Evolutionary conservation across 768 basidiomycete genomes (phyloP).

Genomic region (Nidula microcarpa): DNA sequence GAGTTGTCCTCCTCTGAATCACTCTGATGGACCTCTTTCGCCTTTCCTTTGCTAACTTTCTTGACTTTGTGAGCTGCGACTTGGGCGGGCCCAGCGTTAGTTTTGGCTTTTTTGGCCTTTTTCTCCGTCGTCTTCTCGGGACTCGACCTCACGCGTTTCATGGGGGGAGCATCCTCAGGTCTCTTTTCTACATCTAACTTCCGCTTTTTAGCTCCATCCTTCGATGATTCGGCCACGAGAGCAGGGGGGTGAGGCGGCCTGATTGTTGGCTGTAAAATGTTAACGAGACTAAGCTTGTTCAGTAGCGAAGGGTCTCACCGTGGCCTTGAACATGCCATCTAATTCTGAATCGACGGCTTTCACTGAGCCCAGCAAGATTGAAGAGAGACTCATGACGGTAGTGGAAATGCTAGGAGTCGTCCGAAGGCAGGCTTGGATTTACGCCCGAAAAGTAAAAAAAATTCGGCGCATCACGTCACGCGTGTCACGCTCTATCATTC

Average conservation of each 20-base stretch:
- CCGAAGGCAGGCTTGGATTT: too few relatives aligned
- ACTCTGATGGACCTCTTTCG: conserved; percentile 11
- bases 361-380: conserved; percentile 44
- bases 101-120: conserved; percentile 8
- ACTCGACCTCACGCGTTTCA: conserved; percentile 22
- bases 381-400: conserved; percentile 49
- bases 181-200: conserved; percentile 20
- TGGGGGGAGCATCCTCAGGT: conserved; percentile 2
- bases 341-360: conserved; percentile 53
- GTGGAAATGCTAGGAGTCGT: neutral
- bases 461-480: too few relatives aligned
- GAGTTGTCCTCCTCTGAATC: conserved; percentile 25
- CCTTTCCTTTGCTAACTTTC: conserved; percentile 8
- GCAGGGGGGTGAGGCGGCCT: conserved; percentile 9
- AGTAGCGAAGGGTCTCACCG: conserved; percentile 30
- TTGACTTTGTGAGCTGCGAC: conserved; percentile 6
- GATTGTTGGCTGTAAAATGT: conserved; percentile 7
- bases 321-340: conserved; percentile 56
- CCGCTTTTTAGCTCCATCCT: conserved; percentile 23
- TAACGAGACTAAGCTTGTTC: neutral
- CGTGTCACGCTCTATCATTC: too few relatives aligned
- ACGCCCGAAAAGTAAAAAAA: too few relatives aligned
- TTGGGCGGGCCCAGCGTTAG: neutral
- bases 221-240: conserved; percentile 14
- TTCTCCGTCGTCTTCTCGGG: conserved; percentile 5